phyloP scores from a whole-genome alignment of 225 moss, liverwort and hornwort species.

The Polytrichum formosum region DNA sequence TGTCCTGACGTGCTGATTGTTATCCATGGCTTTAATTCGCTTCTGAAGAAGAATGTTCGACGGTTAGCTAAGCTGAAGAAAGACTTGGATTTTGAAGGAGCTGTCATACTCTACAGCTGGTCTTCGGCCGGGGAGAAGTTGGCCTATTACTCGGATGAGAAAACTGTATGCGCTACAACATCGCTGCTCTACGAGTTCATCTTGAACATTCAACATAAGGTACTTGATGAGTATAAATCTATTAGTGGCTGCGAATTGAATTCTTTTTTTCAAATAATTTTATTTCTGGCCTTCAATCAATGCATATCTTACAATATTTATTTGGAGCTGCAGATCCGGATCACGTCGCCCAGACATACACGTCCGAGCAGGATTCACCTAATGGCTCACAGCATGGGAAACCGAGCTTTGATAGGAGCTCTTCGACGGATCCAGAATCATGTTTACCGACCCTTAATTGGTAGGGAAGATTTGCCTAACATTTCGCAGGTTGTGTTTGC shows the following conservation, averaged over 20 bases:
- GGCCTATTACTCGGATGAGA: slow-evolving; percentile 16
- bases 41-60: slow-evolving; percentile 7
- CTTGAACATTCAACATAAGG: neutral
- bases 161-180: slow-evolving; percentile 9
- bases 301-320: neutral
- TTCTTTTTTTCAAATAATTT: neutral
- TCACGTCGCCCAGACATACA: too few relatives aligned
- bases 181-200: neutral
- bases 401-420: neutral
- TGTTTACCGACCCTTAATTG: neutral
- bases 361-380: neutral
- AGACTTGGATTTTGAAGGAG: slow-evolving; percentile 17
- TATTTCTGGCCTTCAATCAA: neutral
- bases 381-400: slow-evolving; percentile 5
- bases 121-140: slow-evolving; percentile 6
- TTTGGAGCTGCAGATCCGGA: too few relatives aligned
- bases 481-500: neutral
- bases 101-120: slow-evolving; percentile 23
- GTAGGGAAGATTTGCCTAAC: neutral
- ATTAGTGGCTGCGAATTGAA: neutral
- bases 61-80: slow-evolving; percentile 23
- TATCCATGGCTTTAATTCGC: slow-evolving; percentile 25
- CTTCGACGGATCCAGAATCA: neutral
- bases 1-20: slow-evolving; percentile 10
- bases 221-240: neutral